These are phyloP conservation scores for Platanthera zijinensis DNA, from an alignment of 106 monocot genomes.

Conservation along the genomic window DNA sequence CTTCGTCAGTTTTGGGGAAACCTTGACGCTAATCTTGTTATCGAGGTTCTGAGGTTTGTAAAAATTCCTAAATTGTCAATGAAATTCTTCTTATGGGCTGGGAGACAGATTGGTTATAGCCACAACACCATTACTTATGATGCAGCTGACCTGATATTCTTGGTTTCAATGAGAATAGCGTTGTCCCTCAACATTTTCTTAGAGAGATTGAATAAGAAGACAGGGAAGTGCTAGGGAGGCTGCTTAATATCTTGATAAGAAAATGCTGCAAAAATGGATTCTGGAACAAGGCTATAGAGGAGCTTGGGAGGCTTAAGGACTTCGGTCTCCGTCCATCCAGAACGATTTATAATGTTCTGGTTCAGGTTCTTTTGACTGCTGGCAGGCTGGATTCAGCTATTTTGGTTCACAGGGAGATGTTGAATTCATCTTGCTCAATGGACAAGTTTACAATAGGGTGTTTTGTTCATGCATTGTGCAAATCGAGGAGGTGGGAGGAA, in stretches of 20 bases:
- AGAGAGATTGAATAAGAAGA: conserved; percentile 68
- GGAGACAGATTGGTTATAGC: conserved; percentile 76
- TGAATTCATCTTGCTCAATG: conserved; percentile 42
- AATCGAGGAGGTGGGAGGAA: conserved; percentile 69
- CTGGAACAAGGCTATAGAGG: conserved; percentile 72
- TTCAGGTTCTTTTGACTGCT: conserved; percentile 58
- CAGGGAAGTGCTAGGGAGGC: conserved; percentile 62
- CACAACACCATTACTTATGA: conserved; percentile 49
- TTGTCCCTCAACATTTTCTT: conserved; percentile 41
- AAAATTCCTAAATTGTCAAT: conserved; percentile 39
- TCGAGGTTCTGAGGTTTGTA: conserved; percentile 51
- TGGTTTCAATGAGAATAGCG: conserved; percentile 39
- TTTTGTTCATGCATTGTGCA: conserved; percentile 66
- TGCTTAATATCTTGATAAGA: conserved; percentile 70
- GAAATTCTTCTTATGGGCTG: conserved; percentile 88
- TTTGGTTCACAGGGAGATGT: conserved; percentile 84
- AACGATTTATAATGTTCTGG: conserved; percentile 60
- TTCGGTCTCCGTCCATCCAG: conserved; percentile 62
- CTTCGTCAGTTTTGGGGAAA: conserved; percentile 62
- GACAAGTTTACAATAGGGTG: conserved; percentile 67
- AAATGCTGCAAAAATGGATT: conserved; percentile 67
- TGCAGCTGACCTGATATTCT: conserved; percentile 46
- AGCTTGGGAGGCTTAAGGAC: conserved; percentile 87
- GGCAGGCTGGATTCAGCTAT: conserved; percentile 66
- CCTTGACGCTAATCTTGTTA: conserved; percentile 42